phyloP scores from a whole-genome alignment of 805 yeast genomes.

The Torulaspora franciscae region DNA sequence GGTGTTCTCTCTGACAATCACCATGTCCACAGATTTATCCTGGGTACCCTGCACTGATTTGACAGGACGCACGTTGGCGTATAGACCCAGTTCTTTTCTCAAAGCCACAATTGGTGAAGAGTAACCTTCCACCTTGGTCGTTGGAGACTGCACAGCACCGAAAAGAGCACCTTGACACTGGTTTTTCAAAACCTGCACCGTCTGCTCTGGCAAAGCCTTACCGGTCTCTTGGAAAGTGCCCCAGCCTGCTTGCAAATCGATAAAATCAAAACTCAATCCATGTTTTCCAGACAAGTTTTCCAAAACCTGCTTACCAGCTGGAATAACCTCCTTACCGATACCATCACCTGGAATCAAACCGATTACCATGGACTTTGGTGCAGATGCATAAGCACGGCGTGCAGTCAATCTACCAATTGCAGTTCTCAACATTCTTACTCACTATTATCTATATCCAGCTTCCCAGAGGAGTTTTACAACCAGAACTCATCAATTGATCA shows the following conservation, averaged over 20 bases:
- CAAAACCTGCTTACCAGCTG: slow-evolving; percentile 86
- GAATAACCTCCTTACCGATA: slow-evolving; percentile 95
- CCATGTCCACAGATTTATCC: slow-evolving; percentile 92
- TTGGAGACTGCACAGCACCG: slow-evolving; percentile 96
- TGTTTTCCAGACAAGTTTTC: slow-evolving; percentile 74
- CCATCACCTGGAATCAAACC: slow-evolving; percentile 97
- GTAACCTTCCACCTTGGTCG: slow-evolving; percentile 90
- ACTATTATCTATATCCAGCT: neutral
- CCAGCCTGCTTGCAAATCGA: slow-evolving; percentile 87
- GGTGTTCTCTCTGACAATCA: slow-evolving; percentile 96
- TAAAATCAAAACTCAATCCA: slow-evolving; percentile 78
- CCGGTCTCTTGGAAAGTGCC: slow-evolving; percentile 94
- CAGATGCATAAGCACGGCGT: slow-evolving; percentile 36
- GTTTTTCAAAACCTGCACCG: slow-evolving; percentile 67
- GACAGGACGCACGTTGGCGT: slow-evolving; percentile 97
- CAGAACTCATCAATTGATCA: neutral
- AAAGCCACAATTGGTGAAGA: slow-evolving; percentile 98
- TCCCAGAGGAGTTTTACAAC: neutral
- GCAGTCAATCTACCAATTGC: slow-evolving; percentile 27
- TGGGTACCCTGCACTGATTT: slow-evolving; percentile 76
- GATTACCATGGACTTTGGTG: slow-evolving; percentile 46
- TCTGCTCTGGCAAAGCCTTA: slow-evolving; percentile 88
- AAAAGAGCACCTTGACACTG: slow-evolving; percentile 96
- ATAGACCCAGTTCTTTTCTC: slow-evolving; percentile 89
- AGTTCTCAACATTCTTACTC: slow-evolving; percentile 28